Evolutionary conservation across 495 filamentous ascomycete species (phyloP), one percentile per base, ranked within the genome.

Genomic region (Thermothielavioides terrestris): DNA sequence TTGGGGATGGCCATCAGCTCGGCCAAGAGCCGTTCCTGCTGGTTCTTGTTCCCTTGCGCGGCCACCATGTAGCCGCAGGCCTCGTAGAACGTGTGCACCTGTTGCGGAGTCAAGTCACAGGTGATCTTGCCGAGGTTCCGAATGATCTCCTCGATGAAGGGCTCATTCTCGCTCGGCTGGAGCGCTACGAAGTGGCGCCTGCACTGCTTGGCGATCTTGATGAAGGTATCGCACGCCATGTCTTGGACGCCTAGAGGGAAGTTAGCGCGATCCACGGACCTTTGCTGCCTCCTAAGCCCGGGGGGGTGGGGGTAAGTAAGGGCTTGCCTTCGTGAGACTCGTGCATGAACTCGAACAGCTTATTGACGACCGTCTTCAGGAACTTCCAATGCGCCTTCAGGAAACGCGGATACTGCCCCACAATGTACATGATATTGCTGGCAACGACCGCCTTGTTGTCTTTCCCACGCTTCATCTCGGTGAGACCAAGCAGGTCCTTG

Each of bases 351-450:
- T 99, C 92, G 59, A 99, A 99, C 11, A 99, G 80, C 71, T 99
- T 99, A 71, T 97, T 99, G 56, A 99, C 92, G 18, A 99, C 92
- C 6, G 92, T 99, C 78, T 99, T 99, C 57, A 99, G 71, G 71
- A 99, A 99, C 66, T 98, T 98, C 92, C 92, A 98, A 65, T 98
- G 92, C 0, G 92, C 92, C 68, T 98, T 98, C 57, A 98, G 71
- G 70, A 98, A 98, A 23, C 92, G 86, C 14, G 92, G 92, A 63
- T 98, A 98, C 64, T 98, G 92, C 28, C 92, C 92, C 49, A 98
- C 92, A 66, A 98, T 98, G 62, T 98, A 98, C 92, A 98, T 98
- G 68, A 98, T 98, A 68, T 98, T 98, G 70, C 89, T 95, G 56
- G 92, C 92, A 42, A 98, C 92, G 2, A 98, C 94, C 18, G 92